Evolutionary conservation across 2,329 filamentous ascomycete genomes (phyloP).

Genomic region (Falciphora oryzae): DNA sequence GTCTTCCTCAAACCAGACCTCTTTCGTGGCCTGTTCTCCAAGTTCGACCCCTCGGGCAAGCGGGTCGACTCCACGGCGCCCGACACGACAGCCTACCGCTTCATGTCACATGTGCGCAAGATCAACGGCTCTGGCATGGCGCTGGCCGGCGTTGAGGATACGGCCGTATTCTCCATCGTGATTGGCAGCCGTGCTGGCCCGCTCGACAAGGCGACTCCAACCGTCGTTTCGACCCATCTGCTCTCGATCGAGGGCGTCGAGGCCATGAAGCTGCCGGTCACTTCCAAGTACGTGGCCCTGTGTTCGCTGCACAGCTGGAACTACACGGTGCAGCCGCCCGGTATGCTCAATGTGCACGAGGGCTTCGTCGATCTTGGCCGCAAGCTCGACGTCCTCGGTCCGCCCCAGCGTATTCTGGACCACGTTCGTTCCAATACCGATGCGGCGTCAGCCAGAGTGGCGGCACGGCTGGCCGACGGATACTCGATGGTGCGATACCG

Average conservation of each 20-base stretch:
- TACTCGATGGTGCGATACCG: slow-evolving; percentile 32
- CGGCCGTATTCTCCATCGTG: slow-evolving; percentile 29
- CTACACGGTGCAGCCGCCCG: slow-evolving; percentile 30
- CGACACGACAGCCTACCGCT: slow-evolving; percentile 22
- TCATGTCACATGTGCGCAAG: slow-evolving; percentile 33
- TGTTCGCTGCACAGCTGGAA: slow-evolving; percentile 34
- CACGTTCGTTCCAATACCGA: neutral
- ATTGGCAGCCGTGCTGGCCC: slow-evolving; percentile 29
- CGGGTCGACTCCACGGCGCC: slow-evolving; percentile 9
- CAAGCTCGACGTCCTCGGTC: slow-evolving; percentile 15
- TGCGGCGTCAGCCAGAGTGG: slow-evolving; percentile 1
- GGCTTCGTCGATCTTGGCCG: slow-evolving; percentile 23
- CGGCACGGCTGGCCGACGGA: slow-evolving; percentile 27
- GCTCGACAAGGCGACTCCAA: slow-evolving; percentile 20
- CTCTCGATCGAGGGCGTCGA: slow-evolving; percentile 32
- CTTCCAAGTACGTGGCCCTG: slow-evolving; percentile 24
- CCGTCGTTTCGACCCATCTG: slow-evolving; percentile 28
- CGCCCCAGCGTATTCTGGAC: slow-evolving; percentile 9
- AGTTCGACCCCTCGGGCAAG: slow-evolving; percentile 10
- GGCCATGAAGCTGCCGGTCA: slow-evolving; percentile 19
- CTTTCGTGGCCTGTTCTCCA: slow-evolving; percentile 23
- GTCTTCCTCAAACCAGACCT: slow-evolving; percentile 24
- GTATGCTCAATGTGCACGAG: slow-evolving; percentile 27
- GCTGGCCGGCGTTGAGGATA: slow-evolving; percentile 27
- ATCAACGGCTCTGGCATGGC: slow-evolving; percentile 34